Evolutionary conservation across 345 rosid genomes (phyloP).

Genomic region (Eucalyptus regnans): DNA sequence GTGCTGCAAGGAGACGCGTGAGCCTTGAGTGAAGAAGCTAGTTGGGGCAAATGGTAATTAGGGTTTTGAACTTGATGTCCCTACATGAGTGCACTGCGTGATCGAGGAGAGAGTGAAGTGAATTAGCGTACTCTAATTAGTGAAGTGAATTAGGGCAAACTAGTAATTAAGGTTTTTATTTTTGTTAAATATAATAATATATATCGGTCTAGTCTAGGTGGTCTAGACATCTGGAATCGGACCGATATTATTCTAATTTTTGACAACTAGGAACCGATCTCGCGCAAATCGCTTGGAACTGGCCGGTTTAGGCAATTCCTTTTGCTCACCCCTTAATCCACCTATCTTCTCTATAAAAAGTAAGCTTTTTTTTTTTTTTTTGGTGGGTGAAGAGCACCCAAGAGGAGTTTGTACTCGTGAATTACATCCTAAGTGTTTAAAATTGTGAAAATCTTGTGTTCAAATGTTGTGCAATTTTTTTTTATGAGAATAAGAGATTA

Average conservation of each 20-base stretch:
- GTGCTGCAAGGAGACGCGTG: not conserved
- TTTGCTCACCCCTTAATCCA: no score
- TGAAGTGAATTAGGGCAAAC: not conserved
- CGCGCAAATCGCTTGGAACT: not conserved
- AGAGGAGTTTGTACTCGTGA: not conserved
- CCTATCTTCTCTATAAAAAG: not conserved
- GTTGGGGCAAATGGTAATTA: not conserved
- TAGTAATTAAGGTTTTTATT: not conserved
- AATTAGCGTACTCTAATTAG: not conserved
- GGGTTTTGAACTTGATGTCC: not conserved
- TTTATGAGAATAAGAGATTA: not conserved
- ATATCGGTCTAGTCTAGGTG: not conserved
- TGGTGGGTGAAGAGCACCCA: not conserved
- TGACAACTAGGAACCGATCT: not conserved
- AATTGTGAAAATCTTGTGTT: not conserved
- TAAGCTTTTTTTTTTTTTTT: not conserved
- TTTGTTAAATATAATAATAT: no score
- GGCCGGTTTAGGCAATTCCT: no score
- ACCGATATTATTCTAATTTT: not conserved
- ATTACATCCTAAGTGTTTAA: not conserved
- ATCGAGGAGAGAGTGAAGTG: not conserved
- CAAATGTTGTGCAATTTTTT: not conserved
- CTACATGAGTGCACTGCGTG: not conserved
- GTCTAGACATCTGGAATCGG: not conserved
- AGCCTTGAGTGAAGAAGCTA: not conserved